Percentiles rank a stretch among this genome's conserved stretches.
phyloP scores from a whole-genome alignment of 2,329 filamentous ascomycete genomes.

The Trichoderma harzianum region DNA sequence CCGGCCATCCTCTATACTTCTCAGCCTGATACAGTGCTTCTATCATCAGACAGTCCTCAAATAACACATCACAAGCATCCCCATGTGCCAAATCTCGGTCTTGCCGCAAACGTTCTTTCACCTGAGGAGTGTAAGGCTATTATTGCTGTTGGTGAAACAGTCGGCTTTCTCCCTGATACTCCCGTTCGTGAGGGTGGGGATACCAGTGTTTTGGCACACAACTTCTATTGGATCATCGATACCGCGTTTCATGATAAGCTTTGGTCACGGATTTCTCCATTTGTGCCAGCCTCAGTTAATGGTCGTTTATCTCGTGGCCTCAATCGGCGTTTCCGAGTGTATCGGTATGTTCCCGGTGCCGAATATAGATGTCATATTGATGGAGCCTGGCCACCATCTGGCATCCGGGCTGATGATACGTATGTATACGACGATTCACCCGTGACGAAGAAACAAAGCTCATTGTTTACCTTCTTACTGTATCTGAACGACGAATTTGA shows the following conservation, averaged over 20 bases:
- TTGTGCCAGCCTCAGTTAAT: constrained; percentile 53
- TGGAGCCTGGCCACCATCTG: constrained; percentile 70
- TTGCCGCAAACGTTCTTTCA: constrained; percentile 59
- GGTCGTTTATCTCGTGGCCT: constrained; percentile 59
- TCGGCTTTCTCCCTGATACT: constrained; percentile 65
- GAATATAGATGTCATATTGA: constrained; percentile 70
- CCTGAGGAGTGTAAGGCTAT: constrained; percentile 62
- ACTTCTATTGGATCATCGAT: constrained; percentile 71
- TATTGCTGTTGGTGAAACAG: constrained; percentile 61
- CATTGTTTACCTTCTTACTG: constrained; percentile 65
- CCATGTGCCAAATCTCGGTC: constrained; percentile 56
- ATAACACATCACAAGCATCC: constrained; percentile 60
- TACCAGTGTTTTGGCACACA: constrained; percentile 64
- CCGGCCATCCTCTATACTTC: constrained; percentile 64
- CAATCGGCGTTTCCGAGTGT: constrained; percentile 68
- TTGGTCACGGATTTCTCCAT: constrained; percentile 58
- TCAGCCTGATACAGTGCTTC: constrained; percentile 51
- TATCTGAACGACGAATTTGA: constrained; percentile 71
- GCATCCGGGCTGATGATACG: constrained; percentile 52
- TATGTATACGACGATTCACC: constrained; percentile 69
- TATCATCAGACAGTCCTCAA: constrained; percentile 42
- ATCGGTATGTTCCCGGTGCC: constrained; percentile 68
- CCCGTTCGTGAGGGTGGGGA: constrained; percentile 64
- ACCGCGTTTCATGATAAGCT: constrained; percentile 59
- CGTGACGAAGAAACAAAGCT: constrained; percentile 56